phyloP scores from a whole-genome alignment of 257 asterid genomes.

The Ophiorrhiza pumila region DNA sequence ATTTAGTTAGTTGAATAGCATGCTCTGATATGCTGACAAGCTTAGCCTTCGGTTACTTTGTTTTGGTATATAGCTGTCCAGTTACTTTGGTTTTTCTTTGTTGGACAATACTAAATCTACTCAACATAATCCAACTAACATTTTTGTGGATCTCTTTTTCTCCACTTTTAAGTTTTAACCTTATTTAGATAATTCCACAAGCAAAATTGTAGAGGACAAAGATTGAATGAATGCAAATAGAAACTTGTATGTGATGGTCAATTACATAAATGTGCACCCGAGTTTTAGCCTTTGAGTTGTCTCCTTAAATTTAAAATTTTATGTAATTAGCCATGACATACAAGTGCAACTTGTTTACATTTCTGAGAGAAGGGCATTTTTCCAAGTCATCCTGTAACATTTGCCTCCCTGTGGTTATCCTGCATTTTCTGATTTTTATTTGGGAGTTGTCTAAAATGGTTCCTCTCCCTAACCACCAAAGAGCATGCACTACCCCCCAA shows the following conservation, averaged over 20 bases:
- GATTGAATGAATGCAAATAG: no score
- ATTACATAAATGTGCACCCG: no score
- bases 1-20: background rate
- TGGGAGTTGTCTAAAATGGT: background rate
- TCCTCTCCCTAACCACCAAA: background rate
- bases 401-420: no score
- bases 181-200: no score
- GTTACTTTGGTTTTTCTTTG: background rate
- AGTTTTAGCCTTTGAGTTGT: no score
- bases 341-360: background rate
- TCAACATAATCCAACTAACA: background rate
- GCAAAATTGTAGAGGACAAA: background rate
- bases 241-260: no score
- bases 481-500: no score
- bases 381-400: background rate
- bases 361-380: background rate
- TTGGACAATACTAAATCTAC: background rate
- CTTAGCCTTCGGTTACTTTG: background rate
- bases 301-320: no score
- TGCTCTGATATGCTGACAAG: background rate
- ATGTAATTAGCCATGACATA: no score
- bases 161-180: background rate
- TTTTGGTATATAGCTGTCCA: background rate
- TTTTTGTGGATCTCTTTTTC: background rate
- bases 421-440: background rate